Percentiles rank a stretch among this genome's conserved stretches.
Conservation (phyloP, 345 rosid species). For the Eucalyptus urophylla region DNA sequence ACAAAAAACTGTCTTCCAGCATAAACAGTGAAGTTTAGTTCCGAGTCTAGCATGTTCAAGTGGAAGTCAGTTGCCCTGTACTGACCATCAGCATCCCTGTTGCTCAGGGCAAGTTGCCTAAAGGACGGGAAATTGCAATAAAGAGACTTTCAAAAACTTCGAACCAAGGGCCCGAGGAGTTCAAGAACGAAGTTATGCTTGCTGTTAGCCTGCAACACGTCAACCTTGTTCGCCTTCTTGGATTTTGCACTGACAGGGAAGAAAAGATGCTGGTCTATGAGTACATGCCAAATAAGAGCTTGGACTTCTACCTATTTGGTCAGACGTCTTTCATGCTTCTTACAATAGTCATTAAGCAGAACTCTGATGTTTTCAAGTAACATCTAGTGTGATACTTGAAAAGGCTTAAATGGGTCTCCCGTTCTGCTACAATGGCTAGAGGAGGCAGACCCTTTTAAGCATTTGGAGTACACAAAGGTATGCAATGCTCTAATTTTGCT, state of each 20-base stretch:
- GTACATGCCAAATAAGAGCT: constrained; percentile 19
- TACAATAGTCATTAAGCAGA: neutral
- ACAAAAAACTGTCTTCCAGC: neutral
- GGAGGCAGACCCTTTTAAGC: neutral
- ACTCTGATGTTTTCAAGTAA: neutral
- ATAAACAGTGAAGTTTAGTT: neutral
- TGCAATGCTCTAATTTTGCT: neutral
- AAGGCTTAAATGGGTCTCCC: neutral
- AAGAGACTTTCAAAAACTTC: constrained; percentile 27
- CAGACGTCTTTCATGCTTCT: neutral
- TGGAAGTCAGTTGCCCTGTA: neutral
- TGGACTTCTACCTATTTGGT: constrained; percentile 23
- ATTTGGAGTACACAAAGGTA: neutral
- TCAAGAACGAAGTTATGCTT: constrained; percentile 14
- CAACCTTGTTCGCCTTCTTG: constrained; percentile 14
- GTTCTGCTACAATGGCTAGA: neutral
- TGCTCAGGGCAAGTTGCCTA: constrained; percentile 5
- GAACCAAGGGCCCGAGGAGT: constrained; percentile 23
- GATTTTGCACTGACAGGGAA: constrained; percentile 10
- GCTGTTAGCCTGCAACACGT: constrained; percentile 27
- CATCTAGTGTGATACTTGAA: neutral
- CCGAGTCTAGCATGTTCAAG: neutral
- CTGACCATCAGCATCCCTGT: neutral
- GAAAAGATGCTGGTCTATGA: constrained; percentile 34
- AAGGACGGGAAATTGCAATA: constrained; percentile 22